Evolutionary conservation across 2,329 filamentous ascomycete species (phyloP).

Genomic region (Aspergillus awamori): DNA sequence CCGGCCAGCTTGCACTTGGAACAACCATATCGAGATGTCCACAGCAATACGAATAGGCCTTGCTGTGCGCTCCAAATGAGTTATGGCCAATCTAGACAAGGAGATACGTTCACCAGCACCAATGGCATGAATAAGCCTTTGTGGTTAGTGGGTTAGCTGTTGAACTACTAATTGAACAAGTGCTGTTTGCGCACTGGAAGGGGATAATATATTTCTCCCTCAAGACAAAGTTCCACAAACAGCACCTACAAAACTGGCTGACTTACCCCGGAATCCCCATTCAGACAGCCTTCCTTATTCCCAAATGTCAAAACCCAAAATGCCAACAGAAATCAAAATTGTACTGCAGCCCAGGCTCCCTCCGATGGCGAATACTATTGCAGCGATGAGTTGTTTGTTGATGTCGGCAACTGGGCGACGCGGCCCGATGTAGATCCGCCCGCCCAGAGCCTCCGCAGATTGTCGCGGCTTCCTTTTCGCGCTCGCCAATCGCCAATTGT

Average conservation of each 20-base stretch:
- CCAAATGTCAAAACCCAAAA: background rate
- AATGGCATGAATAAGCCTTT: slow-evolving; percentile 86
- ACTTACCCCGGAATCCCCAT: slow-evolving; percentile 53
- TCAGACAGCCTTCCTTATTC: slow-evolving; percentile 8
- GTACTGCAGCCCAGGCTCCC: background rate
- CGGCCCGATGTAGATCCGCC: slow-evolving; percentile 43
- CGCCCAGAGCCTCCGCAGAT: slow-evolving; percentile 4
- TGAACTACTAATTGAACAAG: background rate
- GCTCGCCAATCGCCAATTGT: background rate
- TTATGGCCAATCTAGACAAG: slow-evolving; percentile 77
- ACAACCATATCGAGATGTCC: slow-evolving; percentile 96
- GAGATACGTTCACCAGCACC: slow-evolving; percentile 78
- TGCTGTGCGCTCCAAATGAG: slow-evolving; percentile 70
- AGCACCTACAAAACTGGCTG: background rate
- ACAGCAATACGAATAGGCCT: slow-evolving; percentile 84
- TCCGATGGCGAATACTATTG: background rate
- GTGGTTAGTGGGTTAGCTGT: background rate
- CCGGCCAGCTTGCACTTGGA: slow-evolving; percentile 82
- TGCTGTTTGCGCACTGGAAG: background rate
- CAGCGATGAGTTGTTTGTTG: slow-evolving; percentile 25
- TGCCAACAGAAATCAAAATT: slow-evolving; percentile 12
- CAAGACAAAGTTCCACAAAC: background rate
- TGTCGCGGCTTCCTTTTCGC: slow-evolving; percentile 6
- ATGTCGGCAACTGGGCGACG: slow-evolving; percentile 28
- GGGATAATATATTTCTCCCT: slow-evolving; percentile 14